Base-by-base conservation (phyloP, 1,284 basidiomycete genomes). In the Trametes sp. region DNA sequence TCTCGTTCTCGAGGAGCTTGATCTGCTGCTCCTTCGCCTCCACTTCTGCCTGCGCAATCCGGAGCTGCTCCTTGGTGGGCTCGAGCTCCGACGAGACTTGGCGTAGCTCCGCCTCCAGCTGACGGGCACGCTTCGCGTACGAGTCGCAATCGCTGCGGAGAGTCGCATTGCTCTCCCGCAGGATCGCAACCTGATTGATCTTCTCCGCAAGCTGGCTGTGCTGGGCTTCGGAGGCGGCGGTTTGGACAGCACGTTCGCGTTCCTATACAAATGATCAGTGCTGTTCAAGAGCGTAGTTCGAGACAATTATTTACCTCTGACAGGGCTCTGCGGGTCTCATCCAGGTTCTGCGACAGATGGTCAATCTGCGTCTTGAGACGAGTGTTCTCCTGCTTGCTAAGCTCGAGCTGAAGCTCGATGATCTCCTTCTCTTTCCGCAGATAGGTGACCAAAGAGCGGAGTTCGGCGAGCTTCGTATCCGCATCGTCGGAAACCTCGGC, bases 371-470 rank as follows among this genome's bases (percentile, higher is more conserved):
- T 80, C 76, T 91, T 93, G 53, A 95, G 77, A 1, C 94, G 86
- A 8, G 86, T 78, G 65, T 84, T 92, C 77, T 96, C 94, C 73
- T 95, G 92, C 77, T 93, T 94, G 79, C 87, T 85, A 56, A 96
- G 84, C 70, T 96, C 92, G 46, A 94, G 83, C 70, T 96, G 93
- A 38, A 96, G 83, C 66, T 96, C 94, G 44, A 93, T 89, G 59
- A 96, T 93, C 73, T 96, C 93, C 77, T 96, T 95, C 79, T 96
- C 94, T 70, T 92, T 92, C 29, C 94, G 87, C 35, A 96, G 79
- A 75, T 93, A 95, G 1, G 88, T 83, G 50, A 96, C 89, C 21
- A 97, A 90, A 36, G 90, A 87, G 46, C 90, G 90, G 19, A 96
- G 79, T 69, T 94, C 92, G 0, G 87, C 80, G 16, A 90, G 65